These are phyloP conservation scores for Hypoxylon sp. DNA, from an alignment of 2,329 filamentous ascomycete genomes.

Conservation along the genomic window DNA sequence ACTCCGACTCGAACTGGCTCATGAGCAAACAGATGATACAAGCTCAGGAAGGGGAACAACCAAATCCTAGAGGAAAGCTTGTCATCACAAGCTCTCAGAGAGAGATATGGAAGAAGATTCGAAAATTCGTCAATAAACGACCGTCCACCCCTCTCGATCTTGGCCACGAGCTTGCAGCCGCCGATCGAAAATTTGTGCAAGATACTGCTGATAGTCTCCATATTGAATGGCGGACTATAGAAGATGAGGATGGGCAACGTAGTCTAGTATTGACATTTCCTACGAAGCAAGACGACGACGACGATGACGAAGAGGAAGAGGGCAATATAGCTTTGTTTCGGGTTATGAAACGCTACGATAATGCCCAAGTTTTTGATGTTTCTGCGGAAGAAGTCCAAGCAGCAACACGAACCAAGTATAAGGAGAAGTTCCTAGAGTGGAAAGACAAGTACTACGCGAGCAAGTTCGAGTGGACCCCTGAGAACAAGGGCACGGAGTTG, in stretches of 20 bases:
- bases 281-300: slow-evolving; percentile 53
- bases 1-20: slow-evolving; percentile 90
- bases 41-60: slow-evolving; percentile 72
- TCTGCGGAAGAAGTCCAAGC: slow-evolving; percentile 82
- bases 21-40: slow-evolving; percentile 84
- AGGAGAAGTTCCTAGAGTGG: slow-evolving; percentile 90
- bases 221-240: slow-evolving; percentile 68
- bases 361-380: slow-evolving; percentile 84
- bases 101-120: slow-evolving; percentile 83
- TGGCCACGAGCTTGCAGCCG: slow-evolving; percentile 77
- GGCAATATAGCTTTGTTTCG: slow-evolving; percentile 87
- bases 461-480: slow-evolving; percentile 89
- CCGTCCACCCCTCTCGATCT: slow-evolving; percentile 76
- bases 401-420: slow-evolving; percentile 85
- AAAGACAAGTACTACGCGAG: slow-evolving; percentile 92
- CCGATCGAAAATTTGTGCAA: slow-evolving; percentile 93
- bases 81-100: slow-evolving; percentile 84
- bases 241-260: slow-evolving; percentile 67
- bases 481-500: slow-evolving; percentile 80
- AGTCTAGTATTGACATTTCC: slow-evolving; percentile 65
- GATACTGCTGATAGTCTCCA: slow-evolving; percentile 77
- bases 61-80: slow-evolving; percentile 69
- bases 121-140: slow-evolving; percentile 82
- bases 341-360: slow-evolving; percentile 90
- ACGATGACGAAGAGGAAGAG: slow-evolving; percentile 78